A percentile compares a stretch with the other conserved stretches of the same genome.
Evolutionary conservation across 2,329 filamentous ascomycete genomes (phyloP).

Genomic region (Trichoderma atrobrunneum): DNA sequence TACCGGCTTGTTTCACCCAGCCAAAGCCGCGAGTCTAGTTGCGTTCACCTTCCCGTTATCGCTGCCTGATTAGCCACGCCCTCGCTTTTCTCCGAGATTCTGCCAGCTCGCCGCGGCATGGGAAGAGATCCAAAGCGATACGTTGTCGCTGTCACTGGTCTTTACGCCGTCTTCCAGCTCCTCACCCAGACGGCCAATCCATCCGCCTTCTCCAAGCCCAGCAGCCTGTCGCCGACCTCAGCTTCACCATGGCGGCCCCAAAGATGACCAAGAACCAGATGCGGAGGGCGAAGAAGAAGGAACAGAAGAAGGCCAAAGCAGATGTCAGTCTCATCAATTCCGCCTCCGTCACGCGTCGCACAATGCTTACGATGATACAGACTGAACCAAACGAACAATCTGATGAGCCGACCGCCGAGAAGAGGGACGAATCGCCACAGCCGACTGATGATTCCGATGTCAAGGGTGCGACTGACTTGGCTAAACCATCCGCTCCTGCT

Average conservation of each 20-base stretch:
- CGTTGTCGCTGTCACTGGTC: conserved; percentile 32
- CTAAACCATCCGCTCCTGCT: conserved; percentile 36
- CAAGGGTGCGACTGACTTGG: conserved; percentile 32
- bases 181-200: conserved; percentile 36
- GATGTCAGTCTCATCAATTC: conserved; percentile 41
- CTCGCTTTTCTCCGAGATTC: neutral
- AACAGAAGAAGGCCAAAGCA: conserved; percentile 68
- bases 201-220: conserved; percentile 27
- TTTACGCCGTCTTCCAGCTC: conserved; percentile 39
- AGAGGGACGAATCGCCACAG: neutral
- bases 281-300: conserved; percentile 91
- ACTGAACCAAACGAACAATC: neutral
- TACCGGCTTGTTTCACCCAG: neutral
- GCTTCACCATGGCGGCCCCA: conserved; percentile 54
- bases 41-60: neutral
- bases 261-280: conserved; percentile 95
- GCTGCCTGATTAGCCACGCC: neutral
- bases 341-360: neutral
- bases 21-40: neutral
- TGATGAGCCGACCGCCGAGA: conserved; percentile 1
- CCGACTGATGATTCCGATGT: neutral
- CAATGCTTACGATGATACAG: neutral
- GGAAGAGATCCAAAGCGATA: conserved; percentile 40
- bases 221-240: conserved; percentile 27
- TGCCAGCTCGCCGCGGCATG: conserved; percentile 27